Evolutionary conservation across 768 basidiomycete species (phyloP).

Genomic region (Mrakia blollopis): DNA sequence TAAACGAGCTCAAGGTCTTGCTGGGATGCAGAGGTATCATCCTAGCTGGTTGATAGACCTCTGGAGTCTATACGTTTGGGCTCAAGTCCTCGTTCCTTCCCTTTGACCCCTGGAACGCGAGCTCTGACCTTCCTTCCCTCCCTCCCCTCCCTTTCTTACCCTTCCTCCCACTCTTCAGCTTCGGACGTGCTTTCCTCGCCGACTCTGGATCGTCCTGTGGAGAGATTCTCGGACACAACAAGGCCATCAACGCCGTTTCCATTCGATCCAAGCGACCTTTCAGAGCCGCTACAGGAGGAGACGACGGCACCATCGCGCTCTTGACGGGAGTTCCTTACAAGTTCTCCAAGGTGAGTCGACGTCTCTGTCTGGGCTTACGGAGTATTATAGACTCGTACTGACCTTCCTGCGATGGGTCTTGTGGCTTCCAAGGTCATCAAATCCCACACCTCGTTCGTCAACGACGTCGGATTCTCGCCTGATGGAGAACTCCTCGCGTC

Average conservation of each 20-base stretch:
- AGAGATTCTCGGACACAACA: slow-evolving; percentile 82
- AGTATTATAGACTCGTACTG: background rate
- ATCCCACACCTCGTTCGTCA: slow-evolving; percentile 86
- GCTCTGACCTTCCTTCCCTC: background rate
- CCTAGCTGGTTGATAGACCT: background rate
- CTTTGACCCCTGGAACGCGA: no score
- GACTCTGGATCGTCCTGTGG: slow-evolving; percentile 80
- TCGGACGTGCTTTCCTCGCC: slow-evolving; percentile 76
- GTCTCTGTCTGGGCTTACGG: background rate
- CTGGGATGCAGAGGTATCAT: background rate
- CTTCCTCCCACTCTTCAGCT: slow-evolving; percentile 52
- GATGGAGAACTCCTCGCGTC: slow-evolving; percentile 80
- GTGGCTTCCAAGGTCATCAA: slow-evolving; percentile 56
- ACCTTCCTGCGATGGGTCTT: background rate
- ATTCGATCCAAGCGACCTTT: slow-evolving; percentile 85
- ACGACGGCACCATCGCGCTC: slow-evolving; percentile 75
- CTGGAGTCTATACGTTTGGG: no score
- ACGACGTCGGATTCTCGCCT: slow-evolving; percentile 77
- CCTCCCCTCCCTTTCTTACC: background rate
- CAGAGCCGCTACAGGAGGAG: slow-evolving; percentile 80
- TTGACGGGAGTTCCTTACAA: slow-evolving; percentile 87
- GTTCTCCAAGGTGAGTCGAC: slow-evolving; percentile 62
- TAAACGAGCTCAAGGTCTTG: background rate
- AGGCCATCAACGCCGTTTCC: slow-evolving; percentile 85
- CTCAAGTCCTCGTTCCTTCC: no score